A percentile compares a stretch with the other conserved stretches of the same genome.
Evolutionary conservation across 805 yeast genomes (phyloP).

Genomic region (Saturnispora hagleri): DNA sequence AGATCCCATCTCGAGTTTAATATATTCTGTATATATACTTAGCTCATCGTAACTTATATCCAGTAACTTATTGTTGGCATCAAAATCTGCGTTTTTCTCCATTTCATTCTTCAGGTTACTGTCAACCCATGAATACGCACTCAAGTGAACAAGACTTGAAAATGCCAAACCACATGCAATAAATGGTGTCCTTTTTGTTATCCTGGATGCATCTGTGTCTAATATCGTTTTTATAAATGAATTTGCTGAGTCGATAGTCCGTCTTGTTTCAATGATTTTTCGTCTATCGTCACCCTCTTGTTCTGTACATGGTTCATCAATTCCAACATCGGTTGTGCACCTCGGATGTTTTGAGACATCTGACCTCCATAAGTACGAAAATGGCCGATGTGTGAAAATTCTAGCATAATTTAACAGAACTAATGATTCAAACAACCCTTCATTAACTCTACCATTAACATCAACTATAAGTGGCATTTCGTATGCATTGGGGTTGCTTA

Average conservation of each 20-base stretch:
- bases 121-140: conserved; percentile 46
- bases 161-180: conserved; percentile 47
- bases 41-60: conserved; percentile 29
- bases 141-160: conserved; percentile 41
- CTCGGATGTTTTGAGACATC: conserved; percentile 35
- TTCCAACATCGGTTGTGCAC: conserved; percentile 26
- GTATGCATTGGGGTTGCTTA: conserved; percentile 35
- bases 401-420: conserved; percentile 42
- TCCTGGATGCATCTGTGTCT: conserved; percentile 38
- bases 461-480: conserved; percentile 35
- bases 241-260: conserved; percentile 46
- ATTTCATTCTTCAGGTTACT: conserved; percentile 23
- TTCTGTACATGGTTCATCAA: conserved; percentile 25
- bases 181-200: conserved; percentile 39
- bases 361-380: conserved; percentile 43
- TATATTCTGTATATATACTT: conserved; percentile 37
- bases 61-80: background rate
- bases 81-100: background rate
- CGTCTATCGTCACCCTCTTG: conserved; percentile 28
- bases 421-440: conserved; percentile 44
- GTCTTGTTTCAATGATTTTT: conserved; percentile 42
- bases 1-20: conserved; percentile 40
- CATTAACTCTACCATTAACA: conserved; percentile 37
- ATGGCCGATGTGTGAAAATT: conserved; percentile 46
- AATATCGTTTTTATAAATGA: conserved; percentile 37